These are phyloP conservation scores for Coemansia sp. DNA, from an alignment of 192 early-diverging fungal species.

Conservation along the genomic window DNA sequence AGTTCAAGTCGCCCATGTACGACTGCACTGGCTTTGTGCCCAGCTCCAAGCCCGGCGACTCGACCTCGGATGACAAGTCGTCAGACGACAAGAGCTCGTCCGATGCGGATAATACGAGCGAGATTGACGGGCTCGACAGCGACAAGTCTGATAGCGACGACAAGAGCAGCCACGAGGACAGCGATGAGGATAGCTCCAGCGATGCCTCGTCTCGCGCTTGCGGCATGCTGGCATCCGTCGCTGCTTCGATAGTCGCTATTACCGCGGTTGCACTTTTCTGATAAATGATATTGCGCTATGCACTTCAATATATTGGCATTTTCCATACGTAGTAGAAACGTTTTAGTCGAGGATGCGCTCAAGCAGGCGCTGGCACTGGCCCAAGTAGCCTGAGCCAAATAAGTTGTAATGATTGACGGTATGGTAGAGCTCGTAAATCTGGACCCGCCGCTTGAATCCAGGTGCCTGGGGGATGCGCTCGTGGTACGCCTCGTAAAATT, in stretches of 20 bases:
- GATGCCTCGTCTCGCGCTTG: constrained; percentile 8
- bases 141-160: constrained; percentile 3
- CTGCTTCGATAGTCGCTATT: constrained; percentile 20
- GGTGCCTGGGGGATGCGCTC: constrained; percentile 16
- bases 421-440: constrained; percentile 41
- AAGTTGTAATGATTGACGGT: constrained; percentile 40
- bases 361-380: constrained; percentile 18
- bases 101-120: neutral
- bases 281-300: neutral
- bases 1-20: constrained; percentile 43
- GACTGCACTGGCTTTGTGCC: constrained; percentile 50
- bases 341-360: neutral
- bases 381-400: constrained; percentile 26
- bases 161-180: neutral
- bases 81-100: neutral
- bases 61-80: neutral
- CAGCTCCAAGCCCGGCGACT: constrained; percentile 7
- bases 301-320: constrained; percentile 5
- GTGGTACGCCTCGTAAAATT: constrained; percentile 30
- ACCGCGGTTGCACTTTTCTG: constrained; percentile 19
- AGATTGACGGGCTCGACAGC: neutral
- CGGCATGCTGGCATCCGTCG: neutral
- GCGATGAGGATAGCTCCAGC: constrained; percentile 11
- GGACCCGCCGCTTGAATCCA: constrained; percentile 18
- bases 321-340: too few relatives aligned